phyloP scores from a whole-genome alignment of 768 basidiomycete genomes.

The Sarcomyxa edulis region DNA sequence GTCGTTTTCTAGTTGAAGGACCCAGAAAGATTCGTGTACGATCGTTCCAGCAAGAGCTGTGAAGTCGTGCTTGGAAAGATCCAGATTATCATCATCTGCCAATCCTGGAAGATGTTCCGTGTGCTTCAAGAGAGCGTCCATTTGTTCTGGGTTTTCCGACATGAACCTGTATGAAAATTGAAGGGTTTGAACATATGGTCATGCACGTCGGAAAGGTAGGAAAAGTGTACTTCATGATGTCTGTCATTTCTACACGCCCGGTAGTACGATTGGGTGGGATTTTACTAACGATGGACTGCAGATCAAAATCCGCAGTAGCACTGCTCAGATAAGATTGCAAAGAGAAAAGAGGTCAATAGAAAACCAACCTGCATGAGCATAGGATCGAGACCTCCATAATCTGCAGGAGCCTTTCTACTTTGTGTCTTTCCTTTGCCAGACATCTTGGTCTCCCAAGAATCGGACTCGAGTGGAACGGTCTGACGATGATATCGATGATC shows the following conservation, averaged over 20 bases:
- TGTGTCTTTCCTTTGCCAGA: too few species aligned
- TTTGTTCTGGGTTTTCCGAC: conserved; percentile 17
- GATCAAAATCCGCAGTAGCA: neutral
- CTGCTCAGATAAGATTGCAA: too few species aligned
- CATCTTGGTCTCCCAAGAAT: too few species aligned
- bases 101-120: conserved; percentile 9
- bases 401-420: too few species aligned
- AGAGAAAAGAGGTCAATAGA: too few species aligned
- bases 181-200: neutral
- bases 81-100: conserved; percentile 12
- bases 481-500: too few species aligned
- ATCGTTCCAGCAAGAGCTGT: conserved; percentile 17
- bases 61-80: conserved; percentile 17
- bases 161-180: conserved; percentile 14
- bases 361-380: too few species aligned
- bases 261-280: conserved; percentile 18
- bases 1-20: conserved; percentile 24
- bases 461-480: too few species aligned
- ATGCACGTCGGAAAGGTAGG: neutral
- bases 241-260: conserved; percentile 15
- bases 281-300: conserved; percentile 10
- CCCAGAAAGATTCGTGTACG: conserved; percentile 23
- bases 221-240: conserved; percentile 16
- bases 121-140: conserved; percentile 15
- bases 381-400: too few species aligned